phyloP scores from a whole-genome alignment of 2,329 filamentous ascomycete species.

The Saccharata proteae region DNA sequence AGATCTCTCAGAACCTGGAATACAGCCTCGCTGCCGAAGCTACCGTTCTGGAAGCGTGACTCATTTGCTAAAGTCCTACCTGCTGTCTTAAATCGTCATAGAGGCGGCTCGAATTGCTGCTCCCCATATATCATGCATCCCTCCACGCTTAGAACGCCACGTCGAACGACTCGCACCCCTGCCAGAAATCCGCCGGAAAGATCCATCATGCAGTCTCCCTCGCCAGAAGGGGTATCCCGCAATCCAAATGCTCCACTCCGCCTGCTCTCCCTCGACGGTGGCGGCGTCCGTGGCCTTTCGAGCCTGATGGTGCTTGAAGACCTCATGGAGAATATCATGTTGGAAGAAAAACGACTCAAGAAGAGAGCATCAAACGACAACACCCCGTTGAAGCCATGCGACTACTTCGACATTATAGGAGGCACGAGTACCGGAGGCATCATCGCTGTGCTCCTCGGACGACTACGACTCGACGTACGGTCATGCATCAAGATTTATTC shows the following conservation, averaged over 20 bases:
- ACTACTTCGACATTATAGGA: slow-evolving; percentile 30
- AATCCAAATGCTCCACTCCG: slow-evolving; percentile 21
- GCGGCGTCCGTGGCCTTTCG: slow-evolving; percentile 27
- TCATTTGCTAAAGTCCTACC: too few species aligned
- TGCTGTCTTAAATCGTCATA: too few species aligned
- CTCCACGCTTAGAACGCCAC: too few species aligned
- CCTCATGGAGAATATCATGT: slow-evolving; percentile 26
- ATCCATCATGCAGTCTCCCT: slow-evolving; percentile 6
- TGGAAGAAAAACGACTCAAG: slow-evolving; percentile 25
- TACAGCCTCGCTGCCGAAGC: too few species aligned
- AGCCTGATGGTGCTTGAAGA: slow-evolving; percentile 27
- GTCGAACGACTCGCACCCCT: too few species aligned
- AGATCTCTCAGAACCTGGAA: too few species aligned
- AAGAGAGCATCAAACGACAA: slow-evolving; percentile 16
- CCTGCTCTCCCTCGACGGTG: slow-evolving; percentile 24
- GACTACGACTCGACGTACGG: slow-evolving; percentile 24
- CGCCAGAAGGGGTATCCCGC: slow-evolving; percentile 1
- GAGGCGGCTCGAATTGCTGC: too few species aligned
- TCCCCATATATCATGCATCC: too few species aligned
- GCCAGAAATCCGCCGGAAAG: too few species aligned
- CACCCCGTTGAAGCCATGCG: slow-evolving; percentile 22
- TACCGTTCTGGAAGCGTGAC: too few species aligned
- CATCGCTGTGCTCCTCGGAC: slow-evolving; percentile 28
- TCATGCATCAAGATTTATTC: slow-evolving; percentile 26
- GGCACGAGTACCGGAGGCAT: slow-evolving; percentile 29